Evolutionary conservation across 2,329 filamentous ascomycete species (phyloP), one percentile per base, ranked within the genome.

Genomic region (Neonectria faginata): DNA sequence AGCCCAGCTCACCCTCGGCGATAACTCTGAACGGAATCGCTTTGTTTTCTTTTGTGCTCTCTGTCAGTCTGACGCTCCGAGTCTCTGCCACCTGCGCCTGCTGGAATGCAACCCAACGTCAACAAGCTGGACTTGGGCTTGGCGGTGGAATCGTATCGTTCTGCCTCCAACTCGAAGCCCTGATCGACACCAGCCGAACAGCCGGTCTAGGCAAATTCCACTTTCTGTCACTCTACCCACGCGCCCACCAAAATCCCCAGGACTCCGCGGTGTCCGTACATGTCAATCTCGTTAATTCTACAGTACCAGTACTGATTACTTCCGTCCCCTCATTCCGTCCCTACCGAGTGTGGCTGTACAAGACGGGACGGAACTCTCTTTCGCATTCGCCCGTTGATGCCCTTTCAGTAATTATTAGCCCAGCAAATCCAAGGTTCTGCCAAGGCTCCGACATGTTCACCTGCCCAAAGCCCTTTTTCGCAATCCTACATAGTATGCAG

Each of bases 41-140:
- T 39, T 51, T 27, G 53, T 44, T 51, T 31, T 33, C 5, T 25
- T 25, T 25, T 25, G 25, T 22, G 29, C 20, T 52, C 33, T 44
- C 51, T 63, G 51, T 52, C 55, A 31, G 29, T 59, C 41, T 47
- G 27, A 18, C 47, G 3, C 8, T 42, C n/a, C 50, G 42, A 25
- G 12, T 51, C 44, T 59, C 61, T 39, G 51, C 33, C 50, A 22
- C 51, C 58, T 39, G 41, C 48, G 44, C 50, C 50, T 52, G 57
- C 39, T 64, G 57, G 62, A 61, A 64, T 64, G 62, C 53, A 57
- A 57, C 62, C 52, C 41, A 29, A 47, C 25, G 39, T 57, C 52
- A 52, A 41, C 57, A 53, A 51, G 36, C 22, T 22, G 5, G 36
- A 14, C 42, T 55, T 36, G 31, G n/a, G 16, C 29, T 45, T 62